Percentiles rank a stretch among this genome's conserved stretches.
These are phyloP conservation scores for Barnettozyma sucrosica DNA, from an alignment of 805 yeast genomes.

Conservation along the genomic window DNA sequence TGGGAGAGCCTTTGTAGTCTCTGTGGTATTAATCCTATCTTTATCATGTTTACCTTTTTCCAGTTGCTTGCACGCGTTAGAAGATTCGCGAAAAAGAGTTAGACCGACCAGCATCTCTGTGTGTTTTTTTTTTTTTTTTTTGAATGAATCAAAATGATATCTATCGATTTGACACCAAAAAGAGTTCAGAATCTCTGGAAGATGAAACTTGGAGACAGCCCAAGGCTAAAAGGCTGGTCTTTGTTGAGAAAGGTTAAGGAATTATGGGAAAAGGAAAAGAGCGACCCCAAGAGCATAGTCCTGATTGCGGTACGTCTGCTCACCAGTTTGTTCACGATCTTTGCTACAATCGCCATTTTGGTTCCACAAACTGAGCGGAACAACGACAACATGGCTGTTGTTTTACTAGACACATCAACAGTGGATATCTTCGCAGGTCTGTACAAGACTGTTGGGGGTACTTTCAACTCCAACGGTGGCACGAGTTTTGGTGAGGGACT, in stretches of 20 bases:
- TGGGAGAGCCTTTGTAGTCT: not conserved
- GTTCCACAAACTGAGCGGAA: conserved; percentile 10
- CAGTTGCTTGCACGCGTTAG: too few species aligned
- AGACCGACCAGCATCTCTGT: too few species aligned
- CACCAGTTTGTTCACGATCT: conserved; percentile 3
- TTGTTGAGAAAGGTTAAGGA: not conserved
- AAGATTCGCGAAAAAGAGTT: not conserved
- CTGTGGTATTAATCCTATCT: not conserved
- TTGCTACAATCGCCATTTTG: conserved; percentile 12
- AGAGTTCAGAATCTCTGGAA: not conserved
- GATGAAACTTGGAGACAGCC: not conserved
- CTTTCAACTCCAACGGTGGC: conserved; percentile 25
- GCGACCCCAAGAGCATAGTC: conserved; percentile 1
- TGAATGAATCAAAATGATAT: not conserved
- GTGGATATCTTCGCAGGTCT: conserved; percentile 49
- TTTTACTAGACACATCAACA: conserved; percentile 43
- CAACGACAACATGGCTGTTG: conserved; percentile 12
- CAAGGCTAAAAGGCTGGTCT: not conserved
- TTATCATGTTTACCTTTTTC: not conserved
- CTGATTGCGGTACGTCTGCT: conserved; percentile 1
- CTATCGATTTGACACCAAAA: not conserved
- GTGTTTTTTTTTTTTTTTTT: not conserved
- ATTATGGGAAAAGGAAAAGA: not conserved
- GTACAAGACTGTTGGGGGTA: conserved; percentile 36
- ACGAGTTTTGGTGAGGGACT: conserved; percentile 23